Base-by-base conservation (phyloP, 441 rosid genomes). In the Pelargonium cotyledonis region DNA sequence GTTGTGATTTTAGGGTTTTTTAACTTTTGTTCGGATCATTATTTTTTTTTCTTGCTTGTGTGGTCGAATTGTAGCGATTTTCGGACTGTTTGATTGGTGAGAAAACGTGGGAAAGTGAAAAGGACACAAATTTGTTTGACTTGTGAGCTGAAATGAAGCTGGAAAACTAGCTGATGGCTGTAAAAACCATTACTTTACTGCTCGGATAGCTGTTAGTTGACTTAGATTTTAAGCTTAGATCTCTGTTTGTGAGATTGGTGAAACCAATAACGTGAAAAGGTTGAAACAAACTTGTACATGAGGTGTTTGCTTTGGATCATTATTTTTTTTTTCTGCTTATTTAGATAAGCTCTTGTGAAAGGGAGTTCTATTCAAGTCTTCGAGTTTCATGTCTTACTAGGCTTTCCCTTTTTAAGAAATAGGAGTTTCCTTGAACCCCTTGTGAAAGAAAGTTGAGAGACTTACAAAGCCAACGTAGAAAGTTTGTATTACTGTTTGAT, bases 21-120 rank as follows among this genome's bases (percentile, higher is more conserved):
- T 29, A 23, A 21, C 6, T 53, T 29, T 29, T 31, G 38, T 31
- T 31, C 38, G 38, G 38, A 31, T 31, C 38, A 6, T 21, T 8
- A 15, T 16, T 31, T 31, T 16, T 55, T 55, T 21, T 16, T 15
- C n/a, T n/a, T n/a, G 8, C 26, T 55, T 55, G 38, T 31, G 4
- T 31, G 0, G 38, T 31, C 38, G 6, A 31, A 31, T 31, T 31
- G 5, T 31, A 31, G 38, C 7, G 23, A 6, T 15, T 6, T 14
- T 55, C 61, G 38, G 38, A 31, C 61, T 16, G 61, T 55, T 55
- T 55, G 61, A 55, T 55, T 19, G 21, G 62, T 57, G 29, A 57
- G 12, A 57, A 57, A 18, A 16, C 11, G 21, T 6, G 62, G 29
- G 62, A 18, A 55, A 18, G 26, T 15, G 62, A 57, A 57, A 57